Base-by-base conservation (phyloP, 257 asterid species). In the Solanum lycopersicoides region DNA sequence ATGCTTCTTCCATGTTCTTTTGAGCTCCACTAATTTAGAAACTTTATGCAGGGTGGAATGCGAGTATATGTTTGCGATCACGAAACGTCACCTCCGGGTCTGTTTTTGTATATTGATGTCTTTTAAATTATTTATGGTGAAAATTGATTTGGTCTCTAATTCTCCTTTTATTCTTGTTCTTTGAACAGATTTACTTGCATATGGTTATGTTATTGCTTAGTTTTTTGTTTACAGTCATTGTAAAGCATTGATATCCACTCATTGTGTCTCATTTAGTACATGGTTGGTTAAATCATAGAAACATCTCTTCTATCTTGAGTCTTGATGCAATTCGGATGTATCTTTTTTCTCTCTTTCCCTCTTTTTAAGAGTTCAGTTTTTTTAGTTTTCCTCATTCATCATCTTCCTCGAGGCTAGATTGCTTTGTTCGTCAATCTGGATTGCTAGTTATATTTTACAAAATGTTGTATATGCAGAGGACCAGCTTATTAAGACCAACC, bases 41-140 rank as follows among this genome's bases (percentile, higher is more conserved):
- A 89, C 53, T 59, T 90, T 90, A 84, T 94, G 95, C 97, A 95
- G 97, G 97, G 93, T 60, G 93, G 97, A 72, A 90, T 94, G 90
- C 92, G 98, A 74, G 95, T 94, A 83, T 96, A 95, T 92, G 82
- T 95, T 53, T 94, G 97, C 73, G 95, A 93, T 87, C 99, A 91
- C 71, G 95, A 96, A 82, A 94, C 99, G 21, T 89, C 95, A 32
- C 96, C 99, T 77, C 98, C 99, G 91, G 98, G 98, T 95, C 86
- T 87, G 42, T 90, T 87, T 88, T 25, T 87, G 6, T 65, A 60
- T 53, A n/a, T 25, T 69, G 37, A 63, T 86, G 82, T 47, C 88
- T 69, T 86, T 59, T 30, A 86, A 53, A 35, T 84, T 89, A 71
- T 79, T 47, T 72, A 34, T 9, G 18, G 74, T n/a, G 37, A 60